Evolutionary conservation across 2,329 filamentous ascomycete genomes (phyloP), one percentile per base, ranked within the genome.

Genomic region (Ophiostoma ips): DNA sequence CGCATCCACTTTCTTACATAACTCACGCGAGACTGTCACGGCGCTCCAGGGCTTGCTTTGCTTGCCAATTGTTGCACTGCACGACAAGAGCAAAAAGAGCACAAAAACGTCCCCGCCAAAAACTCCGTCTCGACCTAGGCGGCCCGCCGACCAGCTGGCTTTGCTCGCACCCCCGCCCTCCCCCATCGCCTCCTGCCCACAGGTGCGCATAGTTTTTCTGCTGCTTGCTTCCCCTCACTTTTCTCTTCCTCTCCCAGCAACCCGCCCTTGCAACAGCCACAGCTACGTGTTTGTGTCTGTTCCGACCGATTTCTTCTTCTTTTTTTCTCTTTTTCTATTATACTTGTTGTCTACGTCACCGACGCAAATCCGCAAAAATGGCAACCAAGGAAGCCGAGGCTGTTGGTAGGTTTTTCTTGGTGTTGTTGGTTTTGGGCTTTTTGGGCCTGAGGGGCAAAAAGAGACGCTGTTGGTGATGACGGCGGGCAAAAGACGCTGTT

Each of bases 361-460:
- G 45, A 46, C 50, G 31, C 24, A 21, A 46, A 58, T 68, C 69
- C 66, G 66, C 52, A 57, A 52, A 51, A 24, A 59, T 59, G 58
- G 56, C 58, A 53, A 46, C 69, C 59, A 68, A 71, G 64, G 69
- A 67, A 54, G 57, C 69, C 59, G 69, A 71, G 64, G 69, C 67
- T 54, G 57, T 64, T 55, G 70, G 69, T 72, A 61, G 56, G 68
- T 65, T 19, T n/a, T n/a, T n/a, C n/a, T 52, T 53, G 24, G 30
- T 40, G 18, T 10, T 18, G 4, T 48, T 46, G 45, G 8, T 16
- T 24, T 11, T 46, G 37, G 37, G 37, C 37, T 16, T 10, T 18
- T 9, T 34, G 10, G 30, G n/a, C 28, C 16, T 19, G n/a, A 11
- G 18, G 38, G 38, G 6, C 13, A n/a, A n/a, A n/a, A n/a, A n/a